phyloP scores from a whole-genome alignment of 768 basidiomycete genomes.

The Termitomyces sp. region DNA sequence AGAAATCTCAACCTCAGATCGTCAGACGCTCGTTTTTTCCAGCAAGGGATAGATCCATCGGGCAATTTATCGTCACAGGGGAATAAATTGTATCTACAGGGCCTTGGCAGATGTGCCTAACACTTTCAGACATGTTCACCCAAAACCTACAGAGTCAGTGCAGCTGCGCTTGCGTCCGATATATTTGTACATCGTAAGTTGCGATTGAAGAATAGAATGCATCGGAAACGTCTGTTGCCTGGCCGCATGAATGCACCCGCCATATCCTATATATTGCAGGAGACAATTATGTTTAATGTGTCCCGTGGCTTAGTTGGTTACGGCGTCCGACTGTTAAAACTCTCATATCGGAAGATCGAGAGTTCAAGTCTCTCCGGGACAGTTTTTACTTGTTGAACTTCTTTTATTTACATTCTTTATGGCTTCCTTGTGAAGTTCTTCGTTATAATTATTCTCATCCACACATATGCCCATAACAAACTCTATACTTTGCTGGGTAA shows the following conservation, averaged over 20 bases:
- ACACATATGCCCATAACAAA: no score
- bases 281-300: background rate
- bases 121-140: background rate
- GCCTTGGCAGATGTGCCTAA: background rate
- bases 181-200: background rate
- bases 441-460: no score
- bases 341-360: background rate
- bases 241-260: no score
- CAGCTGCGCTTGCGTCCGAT: background rate
- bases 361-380: slow-evolving; percentile 1
- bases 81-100: no score
- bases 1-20: background rate
- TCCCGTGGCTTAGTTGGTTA: slow-evolving; percentile 1
- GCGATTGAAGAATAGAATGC: no score
- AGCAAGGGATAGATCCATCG: background rate
- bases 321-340: background rate
- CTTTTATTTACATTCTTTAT: no score
- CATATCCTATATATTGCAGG: no score
- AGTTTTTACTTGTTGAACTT: background rate
- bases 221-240: no score
- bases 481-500: no score
- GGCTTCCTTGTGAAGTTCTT: no score
- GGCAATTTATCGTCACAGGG: background rate
- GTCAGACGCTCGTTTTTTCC: background rate
- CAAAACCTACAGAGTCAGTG: background rate